Base-by-base conservation (phyloP, 1,139 yeast genomes). In the Geotrichum siamense region DNA sequence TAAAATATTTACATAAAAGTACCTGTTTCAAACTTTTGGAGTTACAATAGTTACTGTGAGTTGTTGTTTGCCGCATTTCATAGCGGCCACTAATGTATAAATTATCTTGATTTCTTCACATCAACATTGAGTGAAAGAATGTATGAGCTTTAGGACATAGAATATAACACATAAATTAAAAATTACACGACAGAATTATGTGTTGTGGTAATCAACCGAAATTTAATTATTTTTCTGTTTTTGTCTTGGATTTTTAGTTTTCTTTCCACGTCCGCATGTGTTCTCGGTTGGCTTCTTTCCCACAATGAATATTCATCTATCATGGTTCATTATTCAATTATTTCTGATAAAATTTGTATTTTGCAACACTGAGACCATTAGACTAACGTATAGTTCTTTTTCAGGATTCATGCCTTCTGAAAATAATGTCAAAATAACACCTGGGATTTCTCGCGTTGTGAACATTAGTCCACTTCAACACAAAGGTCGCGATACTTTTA, bases 351-450 rank as follows among this genome's bases (percentile, higher is more conserved):
- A 10, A 5, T 21, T 30, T 5, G 34, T n/a, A 5, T 4, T 16
- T 15, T 33, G 37, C 37, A 33, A 33, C 26, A 33, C 37, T 3
- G 37, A 33, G 19, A 33, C 37, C n/a, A 20, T 33, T 9, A 13
- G 34, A 16, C 12, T 30, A 6, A 16, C 34, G 6, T 30, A 15
- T 16, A 15, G 17, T 13, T 10, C 26, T 23, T 10, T 16, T 4
- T 4, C 15, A 5, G 34, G 5, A 4, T 30, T 17, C 17, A 16
- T 6, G 10, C 15, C 5, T 6, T 6, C n/a, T 8, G 6, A 13
- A 16, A 30, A 16, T 16, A 8, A 12, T 30, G 12, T 30, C 17
- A 5, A 19, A 6, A 5, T 30, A 4, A 5, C 10, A 5, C 19
- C 34, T 30, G 9, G 9, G 5, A 10, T 16, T 4, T 26, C 37